Base-by-base conservation (phyloP, 371 early-diverging fungal species). In the Mucor indicus region DNA sequence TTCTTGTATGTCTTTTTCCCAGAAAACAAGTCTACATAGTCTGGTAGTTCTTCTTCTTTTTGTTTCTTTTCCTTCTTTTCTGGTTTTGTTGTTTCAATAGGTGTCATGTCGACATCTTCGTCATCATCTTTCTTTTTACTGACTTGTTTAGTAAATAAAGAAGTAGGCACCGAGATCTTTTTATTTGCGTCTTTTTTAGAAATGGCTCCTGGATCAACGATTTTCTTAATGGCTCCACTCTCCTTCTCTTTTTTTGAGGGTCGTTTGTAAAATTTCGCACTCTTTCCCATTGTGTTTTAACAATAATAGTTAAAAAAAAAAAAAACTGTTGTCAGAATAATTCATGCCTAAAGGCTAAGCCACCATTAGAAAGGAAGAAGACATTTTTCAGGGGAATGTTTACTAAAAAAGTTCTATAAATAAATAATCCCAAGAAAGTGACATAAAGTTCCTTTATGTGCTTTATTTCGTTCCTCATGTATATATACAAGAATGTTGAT, bases 221-320 rank as follows among this genome's bases (percentile, higher is more conserved):
- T 10, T 23, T 69, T 71, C 17, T 57, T 62, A n/a, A 81, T 42
- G 1, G 69, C 55, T 11, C 56, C 33, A 9, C 68, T 65, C 21
- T 76, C 77, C 57, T 81, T 81, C 44, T 81, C 75, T 54, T 81
- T 81, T 41, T 74, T 72, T 10, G 72, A 64, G 7, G 82, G 82
- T 32, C 82, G 60, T 49, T 79, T 79, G 48, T 79, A 78, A 42
- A 81, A 79, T 51, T 81, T 81, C 27, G 82, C 82, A 44, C 77
- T 76, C 48, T 72, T 74, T 47, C 82, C 82, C 82, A 81, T 81
- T 29, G 30, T 29, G n/a, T n/a, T n/a, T n/a, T n/a, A n/a, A n/a
- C n/a, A n/a, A n/a, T n/a, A n/a, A n/a, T n/a, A n/a, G n/a, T n/a
- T n/a, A n/a, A n/a, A n/a, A n/a, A n/a, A n/a, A n/a, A n/a, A n/a